phyloP scores from a whole-genome alignment of 2,329 filamentous ascomycete genomes.

The Escovopsis sp. region DNA sequence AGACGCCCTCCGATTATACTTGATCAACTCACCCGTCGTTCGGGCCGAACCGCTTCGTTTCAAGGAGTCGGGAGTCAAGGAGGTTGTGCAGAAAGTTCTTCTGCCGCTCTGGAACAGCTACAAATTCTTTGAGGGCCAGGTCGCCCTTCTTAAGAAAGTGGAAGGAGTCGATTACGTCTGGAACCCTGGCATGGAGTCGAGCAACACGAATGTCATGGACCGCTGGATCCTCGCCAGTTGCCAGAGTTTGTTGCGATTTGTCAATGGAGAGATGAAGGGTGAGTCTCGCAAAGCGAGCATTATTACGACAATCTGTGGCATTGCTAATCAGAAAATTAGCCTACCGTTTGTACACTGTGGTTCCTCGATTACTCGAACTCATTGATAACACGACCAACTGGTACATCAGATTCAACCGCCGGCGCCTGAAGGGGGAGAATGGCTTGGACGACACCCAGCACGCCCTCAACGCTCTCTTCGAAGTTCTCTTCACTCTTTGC shows the following conservation, averaged over 20 bases:
- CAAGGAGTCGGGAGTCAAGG: conserved; percentile 84
- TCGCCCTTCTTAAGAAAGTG: conserved; percentile 72
- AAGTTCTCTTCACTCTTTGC: conserved; percentile 80
- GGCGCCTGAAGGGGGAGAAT: conserved; percentile 78
- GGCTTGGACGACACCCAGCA: conserved; percentile 76
- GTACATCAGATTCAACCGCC: conserved; percentile 93
- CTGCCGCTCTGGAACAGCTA: conserved; percentile 92
- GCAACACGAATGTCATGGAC: conserved; percentile 87
- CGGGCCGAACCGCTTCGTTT: conserved; percentile 81
- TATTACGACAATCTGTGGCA: too few species aligned
- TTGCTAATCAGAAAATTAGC: conserved; percentile 18
- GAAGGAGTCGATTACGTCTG: conserved; percentile 64
- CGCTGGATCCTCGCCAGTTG: conserved; percentile 88
- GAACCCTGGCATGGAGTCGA: conserved; percentile 58
- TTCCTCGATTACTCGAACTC: conserved; percentile 65
- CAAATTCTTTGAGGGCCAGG: conserved; percentile 89
- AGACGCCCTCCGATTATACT: conserved; percentile 82
- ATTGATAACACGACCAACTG: conserved; percentile 97
- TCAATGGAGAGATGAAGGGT: conserved; percentile 82
- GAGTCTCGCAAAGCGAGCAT: conserved; percentile 17
- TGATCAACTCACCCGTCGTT: conserved; percentile 94
- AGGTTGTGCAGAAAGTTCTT: conserved; percentile 83
- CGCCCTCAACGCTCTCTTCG: conserved; percentile 85
- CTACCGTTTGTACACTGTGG: conserved; percentile 79
- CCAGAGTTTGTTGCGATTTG: conserved; percentile 80